Evolutionary conservation across 2,329 filamentous ascomycete genomes (phyloP), one percentile per base, ranked within the genome.

Genomic region (Fusarium sublunatum): DNA sequence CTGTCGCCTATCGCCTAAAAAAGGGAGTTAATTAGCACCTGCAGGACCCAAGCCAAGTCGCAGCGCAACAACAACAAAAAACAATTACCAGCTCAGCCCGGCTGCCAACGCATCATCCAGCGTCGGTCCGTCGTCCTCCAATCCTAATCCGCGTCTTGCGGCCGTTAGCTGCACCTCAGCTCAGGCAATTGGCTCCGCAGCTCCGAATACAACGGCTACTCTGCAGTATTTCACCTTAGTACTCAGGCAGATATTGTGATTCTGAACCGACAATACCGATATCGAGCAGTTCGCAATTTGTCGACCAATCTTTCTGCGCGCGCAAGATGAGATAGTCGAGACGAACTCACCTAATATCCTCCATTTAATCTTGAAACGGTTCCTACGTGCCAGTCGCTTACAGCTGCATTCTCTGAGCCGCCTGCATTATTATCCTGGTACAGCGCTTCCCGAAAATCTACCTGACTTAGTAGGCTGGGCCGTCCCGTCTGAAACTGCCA

Each of bases 291-390:
- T 73, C 65, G 68, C 74, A 73, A 56, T 62, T 64, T 65, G 62
- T 68, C 65, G 58, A 65, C 65, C 53, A 55, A 54, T 26, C 48
- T 50, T 61, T 61, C 59, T 59, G 58, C 61, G 69, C 73, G 71
- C 73, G 70, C 78, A 79, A 72, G 72, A 83, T 82, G 81, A 76
- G 75, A 79, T 76, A 76, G 63, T 70, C 72, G 72, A 76, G 71
- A 67, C 67, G 69, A 50, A 65, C 67, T 72, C 66, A 75, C 77
- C 19, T 78, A 75, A 74, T 77, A 70, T 70, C 47, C 19, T 38
- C 36, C 36, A 24, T 38, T 19, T 19, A 38, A 24, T 32, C 19
- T 70, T 61, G 56, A 60, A 68, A 55, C 60, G 45, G 53, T 50
- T 64, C 59, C 51, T 45, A 51, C 51, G 58, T 58, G 55, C 49